Base-by-base conservation (phyloP, 2,329 filamentous ascomycete species). In the Colletotrichum gloeosporioides region DNA sequence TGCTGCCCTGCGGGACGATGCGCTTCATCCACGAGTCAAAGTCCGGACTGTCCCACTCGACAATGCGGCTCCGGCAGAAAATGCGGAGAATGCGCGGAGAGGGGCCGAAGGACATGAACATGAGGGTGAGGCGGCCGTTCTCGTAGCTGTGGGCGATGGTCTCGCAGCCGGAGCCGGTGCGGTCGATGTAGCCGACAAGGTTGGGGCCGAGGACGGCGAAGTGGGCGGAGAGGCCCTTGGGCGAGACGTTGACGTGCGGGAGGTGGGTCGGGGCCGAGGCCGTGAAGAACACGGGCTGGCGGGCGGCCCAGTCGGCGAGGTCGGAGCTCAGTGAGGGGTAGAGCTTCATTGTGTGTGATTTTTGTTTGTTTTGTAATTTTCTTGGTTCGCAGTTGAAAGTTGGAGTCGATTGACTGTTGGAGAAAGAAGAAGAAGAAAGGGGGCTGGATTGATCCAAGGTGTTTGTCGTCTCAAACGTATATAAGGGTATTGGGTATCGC, bases 91-190 rank as follows among this genome's bases (percentile, higher is more conserved):
- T 94, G 71, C 91, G 87, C 18, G 93, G 92, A 0, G 86, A 81
- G 6, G 85, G 79, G 2, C 89, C 90, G 78, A 94, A 94, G 27
- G 90, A 92, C 82, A 90, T 93, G 85, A 96, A 95, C 89, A 95
- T 92, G 81, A 96, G 85, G 8, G 93, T 95, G 22, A 94, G 89
- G 18, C 95, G 90, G 34, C 92, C 93, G 80, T 96, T 96, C 81
- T 96, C 94, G 82, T 95, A 93, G 13, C 95, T 84, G 80, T 96
- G 94, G 6, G 91, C 88, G 76, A 96, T 93, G 4, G 94, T 96
- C 85, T 96, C 95, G 80, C 89, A 92, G 29, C 94, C 94, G 36
- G 92, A 94, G 34, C 94, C 95, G 2, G 93, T 95, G 76, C 92
- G 90, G 81, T 96, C 94, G 71, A 95, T 88, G 81, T 96, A 96